Percentiles rank a stretch among this genome's conserved stretches.
These are phyloP conservation scores for Ustilago loliicola DNA, from an alignment of 1,284 basidiomycete genomes.

Conservation along the genomic window DNA sequence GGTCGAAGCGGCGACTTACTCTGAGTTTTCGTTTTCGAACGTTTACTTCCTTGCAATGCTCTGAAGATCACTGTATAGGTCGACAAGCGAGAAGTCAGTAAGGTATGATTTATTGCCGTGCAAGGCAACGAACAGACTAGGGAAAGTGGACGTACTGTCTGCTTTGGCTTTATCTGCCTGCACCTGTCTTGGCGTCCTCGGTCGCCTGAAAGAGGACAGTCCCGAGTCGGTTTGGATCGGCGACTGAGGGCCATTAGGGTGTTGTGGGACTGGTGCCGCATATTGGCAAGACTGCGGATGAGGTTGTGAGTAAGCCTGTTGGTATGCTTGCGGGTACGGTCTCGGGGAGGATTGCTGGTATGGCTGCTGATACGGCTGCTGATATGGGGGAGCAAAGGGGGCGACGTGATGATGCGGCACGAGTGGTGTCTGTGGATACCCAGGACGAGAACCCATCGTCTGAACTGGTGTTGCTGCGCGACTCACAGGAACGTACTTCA, in stretches of 20 bases:
- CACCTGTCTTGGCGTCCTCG: constrained; percentile 13
- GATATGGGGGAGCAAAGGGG: not conserved
- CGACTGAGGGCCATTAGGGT: not conserved
- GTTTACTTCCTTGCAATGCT: constrained; percentile 23
- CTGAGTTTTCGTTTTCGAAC: not conserved
- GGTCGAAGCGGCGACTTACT: constrained; percentile 9
- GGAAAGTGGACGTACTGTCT: constrained; percentile 18
- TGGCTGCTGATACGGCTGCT: not conserved
- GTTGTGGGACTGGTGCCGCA: not conserved
- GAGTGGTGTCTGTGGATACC: not conserved
- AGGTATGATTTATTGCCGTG: no score
- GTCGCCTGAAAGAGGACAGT: constrained; percentile 6
- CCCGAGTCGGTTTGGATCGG: not conserved
- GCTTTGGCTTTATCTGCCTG: constrained; percentile 27
- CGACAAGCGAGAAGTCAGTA: not conserved
- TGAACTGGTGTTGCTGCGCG: not conserved
- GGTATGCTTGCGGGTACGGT: not conserved
- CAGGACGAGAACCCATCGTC: not conserved
- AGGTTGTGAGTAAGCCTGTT: not conserved
- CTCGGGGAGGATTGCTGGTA: no score
- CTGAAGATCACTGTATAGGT: constrained; percentile 19
- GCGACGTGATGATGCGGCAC: not conserved
- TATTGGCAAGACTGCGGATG: not conserved
- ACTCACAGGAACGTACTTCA: constrained; percentile 11
- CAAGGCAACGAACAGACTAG: no score